A percentile compares a stretch with the other conserved stretches of the same genome.
phyloP scores from a whole-genome alignment of 2,329 filamentous ascomycete genomes.

The Sphaerulina populicola region DNA sequence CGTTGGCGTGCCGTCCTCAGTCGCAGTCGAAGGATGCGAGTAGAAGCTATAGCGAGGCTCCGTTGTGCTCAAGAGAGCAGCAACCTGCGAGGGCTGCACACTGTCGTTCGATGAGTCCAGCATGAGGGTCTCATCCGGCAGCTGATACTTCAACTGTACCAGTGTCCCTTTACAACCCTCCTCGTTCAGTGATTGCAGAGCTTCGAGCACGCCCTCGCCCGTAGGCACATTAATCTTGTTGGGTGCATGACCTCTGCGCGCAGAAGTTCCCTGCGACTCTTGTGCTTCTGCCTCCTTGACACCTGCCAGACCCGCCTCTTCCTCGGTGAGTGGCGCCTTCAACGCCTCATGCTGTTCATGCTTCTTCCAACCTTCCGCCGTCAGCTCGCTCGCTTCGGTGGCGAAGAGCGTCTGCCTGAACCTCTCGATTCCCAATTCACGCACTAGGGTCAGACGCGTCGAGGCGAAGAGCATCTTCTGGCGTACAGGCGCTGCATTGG shows the following conservation, averaged over 20 bases:
- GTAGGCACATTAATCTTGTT: slow-evolving; percentile 47
- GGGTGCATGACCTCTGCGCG: slow-evolving; percentile 44
- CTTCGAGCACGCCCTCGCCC: slow-evolving; percentile 55
- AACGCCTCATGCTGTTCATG: slow-evolving; percentile 58
- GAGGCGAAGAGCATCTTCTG: slow-evolving; percentile 82
- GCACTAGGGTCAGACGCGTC: slow-evolving; percentile 64
- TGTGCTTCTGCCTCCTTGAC: slow-evolving; percentile 69
- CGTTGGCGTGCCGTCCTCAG: slow-evolving; percentile 41
- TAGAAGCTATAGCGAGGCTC: slow-evolving; percentile 76
- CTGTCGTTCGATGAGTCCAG: slow-evolving; percentile 50
- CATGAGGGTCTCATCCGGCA: slow-evolving; percentile 59
- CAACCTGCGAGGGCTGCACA: slow-evolving; percentile 51
- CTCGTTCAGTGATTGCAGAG: slow-evolving; percentile 51
- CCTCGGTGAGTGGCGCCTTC: slow-evolving; percentile 65
- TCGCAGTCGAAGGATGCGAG: slow-evolving; percentile 49
- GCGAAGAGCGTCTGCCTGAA: slow-evolving; percentile 70
- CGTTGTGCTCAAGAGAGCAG: slow-evolving; percentile 52
- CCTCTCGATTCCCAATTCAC: slow-evolving; percentile 69
- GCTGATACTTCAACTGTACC: slow-evolving; percentile 36
- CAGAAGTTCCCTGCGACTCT: slow-evolving; percentile 61
- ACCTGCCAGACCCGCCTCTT: slow-evolving; percentile 62
- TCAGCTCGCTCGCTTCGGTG: slow-evolving; percentile 62
- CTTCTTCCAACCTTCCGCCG: slow-evolving; percentile 58
- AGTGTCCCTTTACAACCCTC: slow-evolving; percentile 30
- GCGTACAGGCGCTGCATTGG: slow-evolving; percentile 67